These are phyloP conservation scores for Zea luxurians DNA, from an alignment of 176 grass and related monocot species.

Conservation along the genomic window DNA sequence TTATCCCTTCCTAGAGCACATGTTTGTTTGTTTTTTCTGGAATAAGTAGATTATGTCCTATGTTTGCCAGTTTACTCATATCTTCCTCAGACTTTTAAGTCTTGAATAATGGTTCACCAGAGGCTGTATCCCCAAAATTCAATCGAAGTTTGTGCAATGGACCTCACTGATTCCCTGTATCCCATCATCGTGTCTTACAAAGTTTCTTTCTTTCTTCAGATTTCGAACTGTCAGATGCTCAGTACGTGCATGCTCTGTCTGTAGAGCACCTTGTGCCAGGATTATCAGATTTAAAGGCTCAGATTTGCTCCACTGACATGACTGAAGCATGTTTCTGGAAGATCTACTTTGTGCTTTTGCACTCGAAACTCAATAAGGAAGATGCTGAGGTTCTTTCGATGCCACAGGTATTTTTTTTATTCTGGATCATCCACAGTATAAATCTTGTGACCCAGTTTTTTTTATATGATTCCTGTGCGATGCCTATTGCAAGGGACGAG, in stretches of 20 bases:
- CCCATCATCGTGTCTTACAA: conserved; percentile 14
- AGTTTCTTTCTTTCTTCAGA: conserved; percentile 43
- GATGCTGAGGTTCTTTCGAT: conserved; percentile 72
- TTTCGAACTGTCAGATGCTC: conserved; percentile 67
- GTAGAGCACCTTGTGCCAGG: conserved; percentile 55
- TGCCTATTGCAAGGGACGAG: not conserved
- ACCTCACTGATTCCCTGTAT: not conserved
- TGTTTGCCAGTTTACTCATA: not conserved
- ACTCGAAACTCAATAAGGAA: conserved; percentile 62
- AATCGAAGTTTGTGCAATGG: not conserved
- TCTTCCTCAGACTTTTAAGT: not conserved
- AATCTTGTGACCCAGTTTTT: not conserved
- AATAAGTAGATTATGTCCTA: conserved; percentile 1
- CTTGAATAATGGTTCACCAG: conserved; percentile 11
- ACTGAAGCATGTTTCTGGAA: conserved; percentile 82
- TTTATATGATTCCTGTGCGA: not conserved
- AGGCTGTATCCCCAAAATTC: conserved; percentile 3
- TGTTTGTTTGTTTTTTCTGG: not conserved
- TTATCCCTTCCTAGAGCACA: too few species aligned
- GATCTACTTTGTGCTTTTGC: conserved; percentile 83
- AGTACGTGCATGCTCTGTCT: conserved; percentile 57
- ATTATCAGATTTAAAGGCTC: conserved; percentile 48
- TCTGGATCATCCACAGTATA: not conserved
- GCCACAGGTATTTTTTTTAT: conserved; percentile 44
- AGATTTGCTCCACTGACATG: conserved; percentile 74